These are phyloP conservation scores for Abrus precatorius DNA, from an alignment of 306 rosid genomes.

Conservation along the genomic window DNA sequence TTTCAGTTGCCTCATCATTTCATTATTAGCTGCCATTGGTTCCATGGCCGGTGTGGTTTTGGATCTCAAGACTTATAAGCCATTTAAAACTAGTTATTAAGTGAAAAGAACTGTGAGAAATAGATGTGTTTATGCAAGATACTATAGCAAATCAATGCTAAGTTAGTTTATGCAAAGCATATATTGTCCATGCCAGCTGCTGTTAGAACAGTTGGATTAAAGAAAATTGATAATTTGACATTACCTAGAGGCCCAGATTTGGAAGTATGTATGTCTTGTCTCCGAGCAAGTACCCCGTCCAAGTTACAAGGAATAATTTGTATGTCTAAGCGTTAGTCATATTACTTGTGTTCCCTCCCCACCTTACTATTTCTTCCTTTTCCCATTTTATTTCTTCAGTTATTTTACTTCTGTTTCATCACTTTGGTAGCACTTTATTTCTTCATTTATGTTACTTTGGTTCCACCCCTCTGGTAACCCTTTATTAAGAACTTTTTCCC, in stretches of 20 bases:
- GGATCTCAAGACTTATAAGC: conserved; percentile 78
- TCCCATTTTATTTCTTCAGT: background rate
- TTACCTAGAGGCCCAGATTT: background rate
- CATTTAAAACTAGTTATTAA: conserved; percentile 67
- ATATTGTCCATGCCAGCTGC: background rate
- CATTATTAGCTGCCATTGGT: conserved; percentile 72
- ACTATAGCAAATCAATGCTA: background rate
- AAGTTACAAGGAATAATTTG: conserved; percentile 34
- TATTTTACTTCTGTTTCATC: background rate
- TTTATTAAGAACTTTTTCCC: background rate
- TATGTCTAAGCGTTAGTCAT: background rate
- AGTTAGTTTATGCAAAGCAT: background rate
- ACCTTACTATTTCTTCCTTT: background rate
- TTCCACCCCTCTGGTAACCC: background rate
- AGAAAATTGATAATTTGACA: background rate
- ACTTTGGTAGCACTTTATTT: background rate
- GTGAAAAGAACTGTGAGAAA: background rate
- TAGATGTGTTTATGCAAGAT: background rate
- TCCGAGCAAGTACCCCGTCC: background rate
- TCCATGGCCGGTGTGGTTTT: conserved; percentile 75
- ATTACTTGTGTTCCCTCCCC: background rate
- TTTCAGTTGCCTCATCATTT: conserved; percentile 58
- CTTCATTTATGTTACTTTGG: background rate
- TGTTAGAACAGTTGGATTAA: background rate
- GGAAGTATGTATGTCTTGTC: background rate